Evolutionary conservation across 441 rosid species (phyloP).

Genomic region (Gossypium lobatum): DNA sequence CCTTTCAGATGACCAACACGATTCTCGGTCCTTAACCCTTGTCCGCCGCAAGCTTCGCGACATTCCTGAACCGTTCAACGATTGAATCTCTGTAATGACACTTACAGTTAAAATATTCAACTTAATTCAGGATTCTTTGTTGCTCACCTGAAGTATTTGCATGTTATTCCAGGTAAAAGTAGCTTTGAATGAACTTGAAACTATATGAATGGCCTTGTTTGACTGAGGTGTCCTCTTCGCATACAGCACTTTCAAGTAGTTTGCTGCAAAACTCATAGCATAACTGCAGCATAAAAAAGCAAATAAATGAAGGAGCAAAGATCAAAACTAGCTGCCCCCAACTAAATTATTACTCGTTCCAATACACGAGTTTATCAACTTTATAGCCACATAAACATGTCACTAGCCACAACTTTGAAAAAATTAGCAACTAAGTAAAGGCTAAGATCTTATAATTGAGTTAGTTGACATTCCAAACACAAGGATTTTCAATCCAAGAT

Average conservation of each 20-base stretch:
- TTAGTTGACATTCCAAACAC: background rate
- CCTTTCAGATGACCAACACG: conserved; percentile 76
- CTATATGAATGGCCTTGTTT: conserved; percentile 66
- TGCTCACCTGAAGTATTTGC: conserved; percentile 81
- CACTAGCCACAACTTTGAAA: background rate
- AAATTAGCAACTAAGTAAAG: background rate
- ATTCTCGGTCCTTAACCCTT: conserved; percentile 88
- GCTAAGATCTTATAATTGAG: background rate
- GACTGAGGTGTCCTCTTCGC: conserved; percentile 76
- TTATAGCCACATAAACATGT: background rate
- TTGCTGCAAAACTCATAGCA: conserved; percentile 74
- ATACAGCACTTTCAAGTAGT: conserved; percentile 67
- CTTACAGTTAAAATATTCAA: background rate
- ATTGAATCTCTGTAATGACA: conserved; percentile 9
- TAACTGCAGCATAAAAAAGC: conserved; percentile 39
- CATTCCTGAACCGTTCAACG: conserved; percentile 54
- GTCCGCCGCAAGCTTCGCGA: conserved; percentile 96
- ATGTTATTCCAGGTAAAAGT: conserved; percentile 76
- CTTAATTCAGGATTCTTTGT: background rate
- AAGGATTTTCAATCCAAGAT: background rate
- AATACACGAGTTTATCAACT: background rate
- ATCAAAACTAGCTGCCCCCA: background rate
- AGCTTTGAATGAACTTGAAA: conserved; percentile 87
- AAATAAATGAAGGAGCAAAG: background rate
- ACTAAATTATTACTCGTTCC: background rate